A percentile compares a stretch with the other conserved stretches of the same genome.
Evolutionary conservation across 2,329 filamentous ascomycete species (phyloP).

Genomic region (Penicillium paneum): DNA sequence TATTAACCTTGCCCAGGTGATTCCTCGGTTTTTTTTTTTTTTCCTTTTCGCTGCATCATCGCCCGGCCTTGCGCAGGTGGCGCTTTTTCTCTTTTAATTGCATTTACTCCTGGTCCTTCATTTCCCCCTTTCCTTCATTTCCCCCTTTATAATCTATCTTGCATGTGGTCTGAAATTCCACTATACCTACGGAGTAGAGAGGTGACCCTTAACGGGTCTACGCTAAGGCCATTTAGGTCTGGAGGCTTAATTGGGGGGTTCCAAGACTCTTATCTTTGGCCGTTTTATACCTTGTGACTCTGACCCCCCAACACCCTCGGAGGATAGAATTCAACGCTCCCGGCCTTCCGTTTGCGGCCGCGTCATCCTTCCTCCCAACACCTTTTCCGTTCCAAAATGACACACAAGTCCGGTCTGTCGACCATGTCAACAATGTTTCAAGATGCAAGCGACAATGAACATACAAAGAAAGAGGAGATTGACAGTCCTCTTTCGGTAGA

Average conservation of each 20-base stretch:
- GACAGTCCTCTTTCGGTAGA: constrained; percentile 8
- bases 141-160: neutral
- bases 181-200: constrained; percentile 1
- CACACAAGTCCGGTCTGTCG: neutral
- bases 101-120: neutral
- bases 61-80: neutral
- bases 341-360: constrained; percentile 8
- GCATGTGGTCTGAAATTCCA: neutral
- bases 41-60: neutral
- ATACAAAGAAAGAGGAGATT: neutral
- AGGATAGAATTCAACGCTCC: neutral
- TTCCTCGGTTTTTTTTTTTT: neutral
- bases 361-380: neutral
- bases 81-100: neutral
- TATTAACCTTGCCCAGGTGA: neutral
- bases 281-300: constrained; percentile 1
- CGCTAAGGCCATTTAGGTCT: constrained; percentile 16
- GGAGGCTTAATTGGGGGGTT: neutral
- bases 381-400: neutral
- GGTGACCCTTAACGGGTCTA: constrained; percentile 23
- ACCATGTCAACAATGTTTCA: constrained; percentile 7
- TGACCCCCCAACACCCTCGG: constrained; percentile 1
- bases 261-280: constrained; percentile 4
- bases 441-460: constrained; percentile 15
- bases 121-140: constrained; percentile 2